phyloP scores from a whole-genome alignment of 768 basidiomycete genomes.

The Cystobasidium onofrii region DNA sequence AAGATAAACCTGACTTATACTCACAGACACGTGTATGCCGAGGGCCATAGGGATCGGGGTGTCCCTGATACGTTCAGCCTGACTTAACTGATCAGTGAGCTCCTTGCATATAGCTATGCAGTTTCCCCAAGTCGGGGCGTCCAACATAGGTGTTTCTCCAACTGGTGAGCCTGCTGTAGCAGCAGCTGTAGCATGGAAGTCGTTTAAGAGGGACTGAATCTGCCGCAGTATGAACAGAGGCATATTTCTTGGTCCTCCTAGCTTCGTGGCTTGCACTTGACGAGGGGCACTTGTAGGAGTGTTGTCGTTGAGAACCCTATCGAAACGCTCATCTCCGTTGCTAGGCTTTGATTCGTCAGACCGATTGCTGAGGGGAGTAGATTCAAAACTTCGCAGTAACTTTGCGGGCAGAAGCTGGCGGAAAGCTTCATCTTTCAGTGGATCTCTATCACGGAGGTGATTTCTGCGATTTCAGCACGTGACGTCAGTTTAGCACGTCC shows the following conservation, averaged over 20 bases:
- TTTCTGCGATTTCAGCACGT: background rate
- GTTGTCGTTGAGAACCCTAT: slow-evolving; percentile 13
- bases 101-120: slow-evolving; percentile 30
- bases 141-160: slow-evolving; percentile 14
- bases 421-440: slow-evolving; percentile 9
- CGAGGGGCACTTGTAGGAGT: background rate
- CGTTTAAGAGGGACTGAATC: slow-evolving; percentile 20
- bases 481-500: slow-evolving; percentile 17
- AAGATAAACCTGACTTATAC: background rate
- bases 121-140: slow-evolving; percentile 20
- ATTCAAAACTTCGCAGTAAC: slow-evolving; percentile 7
- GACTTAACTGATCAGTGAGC: slow-evolving; percentile 24
- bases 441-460: slow-evolving; percentile 20
- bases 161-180: slow-evolving; percentile 11
- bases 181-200: slow-evolving; percentile 22
- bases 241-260: slow-evolving; percentile 23
- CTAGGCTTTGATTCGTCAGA: background rate
- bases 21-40: slow-evolving; percentile 1
- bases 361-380: background rate
- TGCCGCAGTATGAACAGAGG: slow-evolving; percentile 20
- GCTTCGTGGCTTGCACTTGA: background rate
- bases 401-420: background rate
- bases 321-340: background rate
- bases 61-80: slow-evolving; percentile 30
- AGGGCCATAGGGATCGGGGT: slow-evolving; percentile 31